Evolutionary conservation across 345 rosid genomes (phyloP).

Genomic region (Geranium rotundifolium): DNA sequence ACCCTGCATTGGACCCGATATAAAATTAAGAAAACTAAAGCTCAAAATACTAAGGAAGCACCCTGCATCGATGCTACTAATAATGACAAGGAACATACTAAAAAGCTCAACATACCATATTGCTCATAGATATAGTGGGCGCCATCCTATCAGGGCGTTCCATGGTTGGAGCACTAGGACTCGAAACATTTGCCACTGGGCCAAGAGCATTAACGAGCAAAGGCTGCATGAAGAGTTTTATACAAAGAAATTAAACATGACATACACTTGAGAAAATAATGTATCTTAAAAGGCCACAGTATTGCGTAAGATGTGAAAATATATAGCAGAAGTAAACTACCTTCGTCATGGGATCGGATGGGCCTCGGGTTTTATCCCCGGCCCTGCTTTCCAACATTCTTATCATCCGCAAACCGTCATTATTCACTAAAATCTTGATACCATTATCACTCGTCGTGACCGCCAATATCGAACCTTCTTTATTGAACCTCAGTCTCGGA

Average conservation of each 20-base stretch:
- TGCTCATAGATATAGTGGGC: constrained; percentile 24
- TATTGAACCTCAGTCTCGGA: constrained; percentile 55
- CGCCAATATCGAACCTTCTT: constrained; percentile 50
- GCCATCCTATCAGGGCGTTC: constrained; percentile 35
- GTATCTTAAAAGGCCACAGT: background rate
- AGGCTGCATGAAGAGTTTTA: constrained; percentile 20
- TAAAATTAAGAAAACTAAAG: background rate
- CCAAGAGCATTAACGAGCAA: constrained; percentile 34
- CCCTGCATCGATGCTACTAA: no score
- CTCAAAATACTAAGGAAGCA: no score
- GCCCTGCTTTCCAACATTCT: constrained; percentile 32
- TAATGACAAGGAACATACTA: background rate
- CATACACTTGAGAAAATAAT: background rate
- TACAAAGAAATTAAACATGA: no score
- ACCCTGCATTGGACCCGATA: constrained; percentile 19
- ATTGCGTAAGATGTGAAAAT: no score
- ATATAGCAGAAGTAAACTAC: constrained; percentile 10
- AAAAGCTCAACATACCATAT: constrained; percentile 23
- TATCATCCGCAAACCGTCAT: constrained; percentile 36
- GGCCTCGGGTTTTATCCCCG: constrained; percentile 27
- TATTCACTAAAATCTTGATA: constrained; percentile 39
- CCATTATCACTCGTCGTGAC: constrained; percentile 51
- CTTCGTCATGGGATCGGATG: constrained; percentile 28
- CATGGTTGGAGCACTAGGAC: constrained; percentile 21
- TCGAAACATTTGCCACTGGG: constrained; percentile 24